These are phyloP conservation scores for Orbilia quercus DNA, from an alignment of 2,329 filamentous ascomycete species.

Conservation along the genomic window DNA sequence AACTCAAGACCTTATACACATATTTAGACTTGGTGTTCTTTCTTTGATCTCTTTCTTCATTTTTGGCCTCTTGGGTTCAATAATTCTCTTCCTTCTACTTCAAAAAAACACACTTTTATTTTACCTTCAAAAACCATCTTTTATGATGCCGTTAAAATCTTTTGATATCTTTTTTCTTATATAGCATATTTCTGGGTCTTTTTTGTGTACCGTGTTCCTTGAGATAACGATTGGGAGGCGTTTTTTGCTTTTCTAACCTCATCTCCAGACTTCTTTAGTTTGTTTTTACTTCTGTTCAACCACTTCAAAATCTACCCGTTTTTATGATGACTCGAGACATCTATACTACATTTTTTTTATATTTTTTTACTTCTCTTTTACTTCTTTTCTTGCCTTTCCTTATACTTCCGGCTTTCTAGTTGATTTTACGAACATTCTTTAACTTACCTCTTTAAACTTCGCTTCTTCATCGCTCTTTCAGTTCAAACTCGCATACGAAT, in stretches of 20 bases:
- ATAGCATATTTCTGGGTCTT: conserved; percentile 44
- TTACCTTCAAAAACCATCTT: conserved; percentile 24
- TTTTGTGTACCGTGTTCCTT: conserved; percentile 20
- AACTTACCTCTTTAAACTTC: conserved; percentile 10
- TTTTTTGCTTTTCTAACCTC: conserved; percentile 32
- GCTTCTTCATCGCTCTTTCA: conserved; percentile 36
- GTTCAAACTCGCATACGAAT: conserved; percentile 12
- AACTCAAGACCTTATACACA: conserved; percentile 50
- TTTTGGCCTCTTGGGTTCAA: conserved; percentile 7
- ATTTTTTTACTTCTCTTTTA: conserved; percentile 8
- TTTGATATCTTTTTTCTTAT: conserved; percentile 23
- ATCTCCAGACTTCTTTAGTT: not conserved
- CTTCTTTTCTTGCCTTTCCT: not conserved
- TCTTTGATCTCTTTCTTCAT: conserved; percentile 34
- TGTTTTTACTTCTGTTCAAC: not conserved
- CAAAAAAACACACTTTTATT: conserved; percentile 12
- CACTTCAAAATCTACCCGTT: not conserved
- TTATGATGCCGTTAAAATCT: conserved; percentile 16
- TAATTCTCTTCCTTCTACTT: conserved; percentile 22
- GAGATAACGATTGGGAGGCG: conserved; percentile 56
- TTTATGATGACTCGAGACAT: conserved; percentile 5
- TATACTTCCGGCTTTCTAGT: conserved; percentile 1
- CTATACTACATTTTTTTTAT: too few relatives aligned
- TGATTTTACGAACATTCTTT: conserved; percentile 2
- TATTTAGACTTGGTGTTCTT: conserved; percentile 54